Evolutionary conservation across 2,329 filamentous ascomycete genomes (phyloP).

Genomic region (Plenodomus tracheiphilus): DNA sequence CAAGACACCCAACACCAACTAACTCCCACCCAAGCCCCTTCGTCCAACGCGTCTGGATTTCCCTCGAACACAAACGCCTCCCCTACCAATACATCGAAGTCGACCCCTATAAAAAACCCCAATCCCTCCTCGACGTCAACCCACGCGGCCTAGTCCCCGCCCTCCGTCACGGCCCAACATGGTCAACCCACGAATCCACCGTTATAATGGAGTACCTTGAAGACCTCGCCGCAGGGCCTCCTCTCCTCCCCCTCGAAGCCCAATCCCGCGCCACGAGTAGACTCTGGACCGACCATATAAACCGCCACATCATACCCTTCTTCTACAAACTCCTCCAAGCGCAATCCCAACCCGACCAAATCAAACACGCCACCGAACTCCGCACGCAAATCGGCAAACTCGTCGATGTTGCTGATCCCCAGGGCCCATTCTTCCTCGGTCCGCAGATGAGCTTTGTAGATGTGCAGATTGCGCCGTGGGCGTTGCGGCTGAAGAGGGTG

Average conservation of each 20-base stretch:
- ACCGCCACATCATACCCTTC: slow-evolving; percentile 72
- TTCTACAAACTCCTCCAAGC: slow-evolving; percentile 77
- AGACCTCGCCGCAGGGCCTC: slow-evolving; percentile 64
- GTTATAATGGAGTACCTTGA: slow-evolving; percentile 90
- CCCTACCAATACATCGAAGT: slow-evolving; percentile 86
- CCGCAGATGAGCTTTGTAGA: slow-evolving; percentile 66
- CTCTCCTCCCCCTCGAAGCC: slow-evolving; percentile 68
- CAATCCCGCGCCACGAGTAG: slow-evolving; percentile 73
- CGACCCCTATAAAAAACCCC: slow-evolving; percentile 75
- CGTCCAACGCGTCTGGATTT: slow-evolving; percentile 87
- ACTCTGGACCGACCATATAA: slow-evolving; percentile 81
- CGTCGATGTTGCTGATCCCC: slow-evolving; percentile 58
- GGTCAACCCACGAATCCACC: slow-evolving; percentile 79
- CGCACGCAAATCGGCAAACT: slow-evolving; percentile 66
- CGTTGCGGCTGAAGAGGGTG: slow-evolving; percentile 68
- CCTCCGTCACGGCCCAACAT: slow-evolving; percentile 71
- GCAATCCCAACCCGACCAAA: slow-evolving; percentile 62
- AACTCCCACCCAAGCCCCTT: slow-evolving; percentile 63
- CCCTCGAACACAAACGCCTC: slow-evolving; percentile 76
- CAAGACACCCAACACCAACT: slow-evolving; percentile 8
- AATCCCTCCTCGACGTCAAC: slow-evolving; percentile 73
- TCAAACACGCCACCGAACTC: slow-evolving; percentile 63
- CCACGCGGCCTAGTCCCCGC: slow-evolving; percentile 76
- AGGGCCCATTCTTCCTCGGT: slow-evolving; percentile 72
- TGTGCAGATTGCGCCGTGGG: slow-evolving; percentile 75